Percentiles rank a stretch among this genome's conserved stretches.
phyloP scores from a whole-genome alignment of 164 flowering plant genomes.

The Cinnamomum micranthum region DNA sequence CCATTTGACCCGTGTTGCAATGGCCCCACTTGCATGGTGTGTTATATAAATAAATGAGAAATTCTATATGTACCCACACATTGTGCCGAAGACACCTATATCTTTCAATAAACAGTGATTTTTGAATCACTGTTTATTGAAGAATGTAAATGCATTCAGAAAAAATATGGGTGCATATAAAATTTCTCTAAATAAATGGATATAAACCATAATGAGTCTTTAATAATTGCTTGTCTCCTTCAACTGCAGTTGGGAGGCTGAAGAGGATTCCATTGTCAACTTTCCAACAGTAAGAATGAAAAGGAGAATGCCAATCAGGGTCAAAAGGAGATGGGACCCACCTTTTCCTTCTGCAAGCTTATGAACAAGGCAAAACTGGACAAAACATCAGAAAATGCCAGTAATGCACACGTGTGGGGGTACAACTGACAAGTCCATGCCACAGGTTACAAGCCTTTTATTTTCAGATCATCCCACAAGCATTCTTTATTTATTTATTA shows the following conservation, averaged over 20 bases:
- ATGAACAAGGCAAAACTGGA: not conserved
- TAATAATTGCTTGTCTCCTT: too few relatives aligned
- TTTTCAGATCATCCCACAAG: not conserved
- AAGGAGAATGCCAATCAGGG: slow-evolving; percentile 75
- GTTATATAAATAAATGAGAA: too few relatives aligned
- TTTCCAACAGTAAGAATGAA: slow-evolving; percentile 93
- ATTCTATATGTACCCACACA: too few relatives aligned
- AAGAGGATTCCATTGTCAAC: slow-evolving; percentile 70
- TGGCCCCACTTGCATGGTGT: too few relatives aligned
- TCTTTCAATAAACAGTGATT: too few relatives aligned
- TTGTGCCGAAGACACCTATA: too few relatives aligned
- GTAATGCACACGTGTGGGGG: not conserved
- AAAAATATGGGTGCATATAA: too few relatives aligned
- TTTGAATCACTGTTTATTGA: too few relatives aligned
- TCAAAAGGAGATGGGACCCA: slow-evolving; percentile 22
- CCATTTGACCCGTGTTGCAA: too few relatives aligned
- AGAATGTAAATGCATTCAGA: too few relatives aligned
- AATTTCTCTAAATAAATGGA: too few relatives aligned
- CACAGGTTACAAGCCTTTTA: not conserved
- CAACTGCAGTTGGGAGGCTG: slow-evolving; percentile 61
- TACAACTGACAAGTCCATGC: not conserved
- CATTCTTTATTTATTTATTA: not conserved
- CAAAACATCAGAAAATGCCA: not conserved
- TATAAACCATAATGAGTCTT: too few relatives aligned
- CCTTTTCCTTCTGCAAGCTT: not conserved